Evolutionary conservation across 495 filamentous ascomycete genomes (phyloP).

Genomic region (Aspergillus sparsus): DNA sequence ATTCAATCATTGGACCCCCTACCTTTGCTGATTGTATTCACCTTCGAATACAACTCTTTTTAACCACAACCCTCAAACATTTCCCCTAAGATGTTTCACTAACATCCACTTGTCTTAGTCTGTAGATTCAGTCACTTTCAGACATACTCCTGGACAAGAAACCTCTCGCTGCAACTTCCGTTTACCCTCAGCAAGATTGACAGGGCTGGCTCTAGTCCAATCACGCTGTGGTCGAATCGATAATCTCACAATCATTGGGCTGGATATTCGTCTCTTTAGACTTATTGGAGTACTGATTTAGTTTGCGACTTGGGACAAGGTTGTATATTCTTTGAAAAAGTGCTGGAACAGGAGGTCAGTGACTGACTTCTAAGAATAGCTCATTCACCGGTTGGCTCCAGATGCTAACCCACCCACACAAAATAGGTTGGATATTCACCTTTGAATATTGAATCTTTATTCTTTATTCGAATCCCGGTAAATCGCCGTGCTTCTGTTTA

Average conservation of each 20-base stretch:
- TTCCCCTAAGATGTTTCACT: slow-evolving; percentile 18
- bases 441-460: neutral
- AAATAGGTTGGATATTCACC: slow-evolving; percentile 1
- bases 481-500: neutral
- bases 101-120: slow-evolving; percentile 16
- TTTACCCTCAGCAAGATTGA: slow-evolving; percentile 21
- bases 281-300: slow-evolving; percentile 13
- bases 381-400: neutral
- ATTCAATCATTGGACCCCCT: slow-evolving; percentile 12
- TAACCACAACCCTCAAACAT: slow-evolving; percentile 4
- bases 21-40: slow-evolving; percentile 11
- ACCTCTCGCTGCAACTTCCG: neutral
- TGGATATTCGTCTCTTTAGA: slow-evolving; percentile 1
- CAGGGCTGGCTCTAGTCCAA: slow-evolving; percentile 32
- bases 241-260: slow-evolving; percentile 1
- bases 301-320: neutral
- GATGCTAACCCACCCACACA: neutral
- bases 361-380: slow-evolving; percentile 5
- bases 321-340: slow-evolving; percentile 4
- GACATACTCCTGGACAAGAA: slow-evolving; percentile 5
- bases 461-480: neutral
- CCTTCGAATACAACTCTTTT: slow-evolving; percentile 10
- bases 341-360: slow-evolving; percentile 12
- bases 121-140: slow-evolving; percentile 18
- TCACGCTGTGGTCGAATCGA: slow-evolving; percentile 5